Evolutionary conservation across 306 rosid species (phyloP).

Genomic region (Cotoneaster glaucophyllus): DNA sequence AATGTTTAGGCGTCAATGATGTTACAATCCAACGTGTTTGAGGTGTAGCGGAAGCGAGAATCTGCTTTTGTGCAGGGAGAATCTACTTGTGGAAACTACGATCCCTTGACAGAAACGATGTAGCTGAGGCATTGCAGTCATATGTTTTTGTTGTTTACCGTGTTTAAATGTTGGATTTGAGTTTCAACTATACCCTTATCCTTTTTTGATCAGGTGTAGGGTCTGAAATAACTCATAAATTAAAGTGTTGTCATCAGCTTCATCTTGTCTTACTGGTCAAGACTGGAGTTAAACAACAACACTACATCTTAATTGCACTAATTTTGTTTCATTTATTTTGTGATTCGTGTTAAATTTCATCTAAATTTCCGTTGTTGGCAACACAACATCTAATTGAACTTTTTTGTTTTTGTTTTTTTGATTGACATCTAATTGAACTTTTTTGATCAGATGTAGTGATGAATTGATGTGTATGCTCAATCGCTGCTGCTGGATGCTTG

Average conservation of each 20-base stretch:
- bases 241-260: constrained; percentile 76
- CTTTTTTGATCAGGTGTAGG: neutral
- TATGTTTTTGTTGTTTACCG: neutral
- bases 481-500: no score
- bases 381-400: no score
- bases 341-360: no score
- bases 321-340: neutral
- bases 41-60: constrained; percentile 30
- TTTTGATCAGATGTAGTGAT: no score
- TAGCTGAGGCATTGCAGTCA: constrained; percentile 21
- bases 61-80: constrained; percentile 33
- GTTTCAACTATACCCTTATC: constrained; percentile 47
- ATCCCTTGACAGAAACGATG: constrained; percentile 30
- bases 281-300: constrained; percentile 72
- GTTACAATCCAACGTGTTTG: constrained; percentile 49
- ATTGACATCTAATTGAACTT: no score
- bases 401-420: no score
- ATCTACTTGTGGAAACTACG: constrained; percentile 38
- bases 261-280: constrained; percentile 32
- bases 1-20: constrained; percentile 8
- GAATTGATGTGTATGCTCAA: no score
- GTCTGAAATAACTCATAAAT: constrained; percentile 57
- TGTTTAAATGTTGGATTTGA: neutral
- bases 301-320: constrained; percentile 20
- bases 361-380: no score